Evolutionary conservation across 805 yeast genomes (phyloP).

Genomic region (Starmera caribaea): DNA sequence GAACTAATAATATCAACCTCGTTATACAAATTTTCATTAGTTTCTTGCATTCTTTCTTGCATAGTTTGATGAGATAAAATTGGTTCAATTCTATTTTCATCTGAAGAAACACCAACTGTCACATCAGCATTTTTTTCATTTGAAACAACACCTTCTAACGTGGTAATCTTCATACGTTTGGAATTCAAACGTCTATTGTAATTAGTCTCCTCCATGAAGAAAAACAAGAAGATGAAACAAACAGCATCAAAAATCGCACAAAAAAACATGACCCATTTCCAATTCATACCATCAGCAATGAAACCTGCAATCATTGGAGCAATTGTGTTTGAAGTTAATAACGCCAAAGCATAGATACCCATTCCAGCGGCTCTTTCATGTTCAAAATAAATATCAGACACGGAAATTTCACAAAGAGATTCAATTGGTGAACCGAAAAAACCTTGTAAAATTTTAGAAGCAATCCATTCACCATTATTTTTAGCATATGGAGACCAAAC

Average conservation of each 20-base stretch:
- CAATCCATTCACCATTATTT: slow-evolving; percentile 28
- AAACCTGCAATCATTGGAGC: slow-evolving; percentile 56
- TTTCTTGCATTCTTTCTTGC: slow-evolving; percentile 9
- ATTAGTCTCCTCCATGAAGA: slow-evolving; percentile 47
- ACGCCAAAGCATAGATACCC: slow-evolving; percentile 42
- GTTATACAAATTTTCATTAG: slow-evolving; percentile 7
- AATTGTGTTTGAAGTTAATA: slow-evolving; percentile 43
- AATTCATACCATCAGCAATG: slow-evolving; percentile 38
- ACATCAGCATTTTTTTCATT: slow-evolving; percentile 1
- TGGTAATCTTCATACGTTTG: slow-evolving; percentile 3
- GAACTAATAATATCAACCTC: slow-evolving; percentile 22
- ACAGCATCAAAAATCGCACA: slow-evolving; percentile 36
- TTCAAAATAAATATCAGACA: slow-evolving; percentile 40
- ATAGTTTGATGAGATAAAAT: slow-evolving; percentile 8
- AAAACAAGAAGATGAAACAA: slow-evolving; percentile 27
- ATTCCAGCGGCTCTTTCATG: slow-evolving; percentile 40
- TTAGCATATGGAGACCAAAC: slow-evolving; percentile 33
- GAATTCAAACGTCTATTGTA: slow-evolving; percentile 25
- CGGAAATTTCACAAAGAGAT: slow-evolving; percentile 38
- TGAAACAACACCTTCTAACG: slow-evolving; percentile 6
- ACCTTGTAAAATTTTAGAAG: slow-evolving; percentile 27
- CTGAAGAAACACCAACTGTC: slow-evolving; percentile 4
- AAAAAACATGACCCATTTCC: slow-evolving; percentile 44
- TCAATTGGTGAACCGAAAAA: slow-evolving; percentile 34
- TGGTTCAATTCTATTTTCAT: slow-evolving; percentile 6